A percentile compares a stretch with the other conserved stretches of the same genome.
Evolutionary conservation across 108 stramenopile species (phyloP).

Genomic region (Nitzschia sp.): DNA sequence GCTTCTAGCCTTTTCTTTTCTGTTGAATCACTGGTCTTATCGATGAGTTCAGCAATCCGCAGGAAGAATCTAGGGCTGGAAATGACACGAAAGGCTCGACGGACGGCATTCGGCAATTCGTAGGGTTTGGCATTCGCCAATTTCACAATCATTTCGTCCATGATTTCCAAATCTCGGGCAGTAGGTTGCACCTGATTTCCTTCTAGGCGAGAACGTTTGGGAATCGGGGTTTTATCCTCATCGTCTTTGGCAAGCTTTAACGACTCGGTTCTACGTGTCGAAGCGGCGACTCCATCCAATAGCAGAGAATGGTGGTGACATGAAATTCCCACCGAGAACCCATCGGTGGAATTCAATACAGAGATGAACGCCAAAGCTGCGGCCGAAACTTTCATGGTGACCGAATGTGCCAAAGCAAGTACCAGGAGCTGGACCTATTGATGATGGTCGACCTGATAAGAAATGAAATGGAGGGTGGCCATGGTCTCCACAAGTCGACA

Average conservation of each 20-base stretch:
- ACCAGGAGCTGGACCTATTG: too few species aligned
- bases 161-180: slow-evolving; percentile 63
- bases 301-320: neutral
- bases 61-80: slow-evolving; percentile 86
- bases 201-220: slow-evolving; percentile 58
- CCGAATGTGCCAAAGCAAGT: too few species aligned
- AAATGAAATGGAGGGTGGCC: too few species aligned
- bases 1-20: slow-evolving; percentile 67
- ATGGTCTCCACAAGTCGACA: too few species aligned
- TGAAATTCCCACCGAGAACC: neutral
- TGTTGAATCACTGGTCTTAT: slow-evolving; percentile 45
- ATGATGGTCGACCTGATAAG: too few species aligned
- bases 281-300: neutral
- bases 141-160: slow-evolving; percentile 91
- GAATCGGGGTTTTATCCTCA: neutral
- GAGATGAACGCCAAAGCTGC: neutral
- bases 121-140: slow-evolving; percentile 77
- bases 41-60: slow-evolving; percentile 77
- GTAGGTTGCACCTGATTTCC: slow-evolving; percentile 79
- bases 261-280: neutral
- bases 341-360: neutral
- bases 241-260: neutral
- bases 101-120: slow-evolving; percentile 85
- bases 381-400: neutral
- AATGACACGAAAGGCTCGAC: slow-evolving; percentile 79